phyloP scores from a whole-genome alignment of 2,329 filamentous ascomycete genomes.

The Arthroderma uncinatum region DNA sequence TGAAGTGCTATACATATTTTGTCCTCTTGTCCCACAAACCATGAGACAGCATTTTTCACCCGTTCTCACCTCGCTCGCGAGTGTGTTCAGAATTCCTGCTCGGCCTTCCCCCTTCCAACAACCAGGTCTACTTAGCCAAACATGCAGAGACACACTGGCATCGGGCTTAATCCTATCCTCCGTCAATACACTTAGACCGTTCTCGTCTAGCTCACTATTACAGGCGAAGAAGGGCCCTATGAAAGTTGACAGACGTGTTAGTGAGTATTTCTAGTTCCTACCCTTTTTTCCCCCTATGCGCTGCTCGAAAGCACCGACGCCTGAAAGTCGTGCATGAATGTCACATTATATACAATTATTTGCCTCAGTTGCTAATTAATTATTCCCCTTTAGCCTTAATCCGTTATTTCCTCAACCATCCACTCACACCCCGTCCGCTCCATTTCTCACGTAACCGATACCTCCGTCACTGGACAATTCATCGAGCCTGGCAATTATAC shows the following conservation, averaged over 20 bases:
- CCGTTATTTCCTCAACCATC: constrained; percentile 59
- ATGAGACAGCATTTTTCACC: constrained; percentile 24
- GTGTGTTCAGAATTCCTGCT: constrained; percentile 35
- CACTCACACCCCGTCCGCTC: constrained; percentile 61
- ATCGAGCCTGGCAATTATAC: constrained; percentile 84
- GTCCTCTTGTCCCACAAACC: background rate
- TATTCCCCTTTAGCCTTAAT: constrained; percentile 43
- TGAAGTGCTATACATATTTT: background rate
- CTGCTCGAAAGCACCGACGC: no score
- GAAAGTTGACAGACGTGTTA: constrained; percentile 33
- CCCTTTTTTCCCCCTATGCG: background rate
- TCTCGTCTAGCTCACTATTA: constrained; percentile 31
- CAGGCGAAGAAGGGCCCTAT: constrained; percentile 30
- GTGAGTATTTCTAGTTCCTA: constrained; percentile 24
- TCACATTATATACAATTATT: constrained; percentile 2
- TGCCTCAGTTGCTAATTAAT: background rate
- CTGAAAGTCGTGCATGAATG: no score
- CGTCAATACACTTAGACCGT: constrained; percentile 19
- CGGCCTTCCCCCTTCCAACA: constrained; percentile 22
- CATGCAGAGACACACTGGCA: constrained; percentile 7
- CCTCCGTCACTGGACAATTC: constrained; percentile 97
- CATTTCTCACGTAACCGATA: constrained; percentile 77
- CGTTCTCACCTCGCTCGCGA: constrained; percentile 36
- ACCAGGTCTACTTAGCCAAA: constrained; percentile 17
- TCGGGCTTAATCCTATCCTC: constrained; percentile 15